A percentile compares a stretch with the other conserved stretches of the same genome.
Evolutionary conservation across 768 basidiomycete genomes (phyloP).

Genomic region (Asterophora parasitica): DNA sequence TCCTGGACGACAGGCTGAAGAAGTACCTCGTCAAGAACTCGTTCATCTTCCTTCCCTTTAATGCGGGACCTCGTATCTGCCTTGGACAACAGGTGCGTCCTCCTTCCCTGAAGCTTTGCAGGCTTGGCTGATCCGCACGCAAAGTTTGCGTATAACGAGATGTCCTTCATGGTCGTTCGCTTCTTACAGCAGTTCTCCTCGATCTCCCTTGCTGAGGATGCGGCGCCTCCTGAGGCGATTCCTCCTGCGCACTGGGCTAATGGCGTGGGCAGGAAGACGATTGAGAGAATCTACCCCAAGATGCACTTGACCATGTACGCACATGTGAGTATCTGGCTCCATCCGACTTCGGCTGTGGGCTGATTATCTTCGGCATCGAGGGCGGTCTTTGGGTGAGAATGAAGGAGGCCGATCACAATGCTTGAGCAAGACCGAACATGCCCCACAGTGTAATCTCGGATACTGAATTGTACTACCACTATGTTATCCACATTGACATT

Average conservation of each 20-base stretch:
- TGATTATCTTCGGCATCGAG: slow-evolving; percentile 19
- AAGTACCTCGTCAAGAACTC: slow-evolving; percentile 60
- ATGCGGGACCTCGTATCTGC: slow-evolving; percentile 55
- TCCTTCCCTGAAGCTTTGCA: no score
- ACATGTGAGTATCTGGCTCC: slow-evolving; percentile 27
- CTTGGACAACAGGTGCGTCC: slow-evolving; percentile 47
- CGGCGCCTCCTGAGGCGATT: slow-evolving; percentile 39
- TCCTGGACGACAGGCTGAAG: slow-evolving; percentile 58
- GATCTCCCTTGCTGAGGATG: slow-evolving; percentile 41
- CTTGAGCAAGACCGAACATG: background rate
- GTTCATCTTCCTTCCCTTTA: slow-evolving; percentile 69
- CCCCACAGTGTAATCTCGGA: background rate
- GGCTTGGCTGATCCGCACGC: no score
- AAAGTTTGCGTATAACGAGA: slow-evolving; percentile 56
- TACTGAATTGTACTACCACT: background rate
- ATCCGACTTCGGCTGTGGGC: background rate
- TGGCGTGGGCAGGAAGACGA: slow-evolving; percentile 41
- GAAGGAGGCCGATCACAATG: slow-evolving; percentile 28
- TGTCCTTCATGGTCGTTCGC: slow-evolving; percentile 60
- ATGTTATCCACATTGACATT: slow-evolving; percentile 1
- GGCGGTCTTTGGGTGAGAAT: slow-evolving; percentile 53
- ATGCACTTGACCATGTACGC: slow-evolving; percentile 52
- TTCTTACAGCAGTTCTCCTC: slow-evolving; percentile 55
- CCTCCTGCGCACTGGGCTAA: slow-evolving; percentile 45
- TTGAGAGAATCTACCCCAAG: slow-evolving; percentile 49